Percentiles rank a stretch among this genome's conserved stretches.
Evolutionary conservation across 2,329 filamentous ascomycete species (phyloP).

Genomic region (Xylaria hypoxylon): DNA sequence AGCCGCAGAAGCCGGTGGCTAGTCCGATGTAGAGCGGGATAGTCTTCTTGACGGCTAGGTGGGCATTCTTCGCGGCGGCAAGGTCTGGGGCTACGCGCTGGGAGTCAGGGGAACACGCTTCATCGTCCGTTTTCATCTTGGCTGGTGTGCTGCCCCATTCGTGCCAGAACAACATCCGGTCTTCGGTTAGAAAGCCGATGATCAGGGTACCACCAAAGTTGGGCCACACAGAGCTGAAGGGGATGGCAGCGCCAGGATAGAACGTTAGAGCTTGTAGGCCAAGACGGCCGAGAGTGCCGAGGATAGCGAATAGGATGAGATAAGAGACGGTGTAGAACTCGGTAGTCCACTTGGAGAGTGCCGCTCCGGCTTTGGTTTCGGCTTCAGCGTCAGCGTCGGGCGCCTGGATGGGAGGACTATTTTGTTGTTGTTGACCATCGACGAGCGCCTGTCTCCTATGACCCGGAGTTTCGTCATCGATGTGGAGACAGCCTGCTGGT

Average conservation of each 20-base stretch:
- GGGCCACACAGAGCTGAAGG: conserved; percentile 84
- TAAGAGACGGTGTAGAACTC: conserved; percentile 81
- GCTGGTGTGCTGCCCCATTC: conserved; percentile 69
- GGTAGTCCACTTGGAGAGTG: conserved; percentile 64
- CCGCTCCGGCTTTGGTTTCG: neutral
- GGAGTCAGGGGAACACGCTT: conserved; percentile 46
- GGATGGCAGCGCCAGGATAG: conserved; percentile 81
- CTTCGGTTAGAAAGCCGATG: conserved; percentile 88
- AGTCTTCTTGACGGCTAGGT: conserved; percentile 79
- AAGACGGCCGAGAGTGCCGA: conserved; percentile 85
- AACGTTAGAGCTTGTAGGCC: conserved; percentile 82
- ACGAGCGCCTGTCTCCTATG: conserved; percentile 25
- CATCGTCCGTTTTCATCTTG: conserved; percentile 54
- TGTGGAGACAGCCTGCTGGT: conserved; percentile 47
- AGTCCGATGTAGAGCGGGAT: conserved; percentile 90
- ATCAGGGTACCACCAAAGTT: conserved; percentile 85
- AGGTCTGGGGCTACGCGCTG: conserved; percentile 48
- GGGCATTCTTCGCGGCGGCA: conserved; percentile 64
- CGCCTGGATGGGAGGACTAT: conserved; percentile 13
- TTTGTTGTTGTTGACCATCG: conserved; percentile 6
- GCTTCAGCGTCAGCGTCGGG: conserved; percentile 10
- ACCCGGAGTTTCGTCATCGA: conserved; percentile 38
- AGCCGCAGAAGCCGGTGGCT: conserved; percentile 88
- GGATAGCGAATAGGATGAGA: conserved; percentile 84
- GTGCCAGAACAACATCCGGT: conserved; percentile 77